Evolutionary conservation across 2,329 filamentous ascomycete species (phyloP).

Genomic region (Stemphylium lycopersici): DNA sequence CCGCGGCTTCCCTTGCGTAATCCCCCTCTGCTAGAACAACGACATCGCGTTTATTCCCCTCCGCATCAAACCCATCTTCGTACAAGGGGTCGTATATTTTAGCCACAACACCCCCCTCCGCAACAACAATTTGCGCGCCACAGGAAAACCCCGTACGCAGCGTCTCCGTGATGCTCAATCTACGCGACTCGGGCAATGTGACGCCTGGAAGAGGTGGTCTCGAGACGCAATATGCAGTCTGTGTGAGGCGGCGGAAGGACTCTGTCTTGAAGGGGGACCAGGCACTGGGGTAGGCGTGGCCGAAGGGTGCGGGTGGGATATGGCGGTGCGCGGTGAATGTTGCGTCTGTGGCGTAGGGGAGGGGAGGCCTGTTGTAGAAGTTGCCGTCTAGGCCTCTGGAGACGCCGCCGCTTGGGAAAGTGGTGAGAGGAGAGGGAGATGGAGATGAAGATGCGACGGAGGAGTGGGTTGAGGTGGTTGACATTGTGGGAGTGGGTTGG

Average conservation of each 20-base stretch:
- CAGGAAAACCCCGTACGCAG: conserved; percentile 4
- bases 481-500: neutral
- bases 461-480: neutral
- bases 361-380: neutral
- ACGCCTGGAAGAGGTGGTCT: neutral
- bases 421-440: too few species aligned
- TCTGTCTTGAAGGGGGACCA: neutral
- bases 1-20: conserved; percentile 6
- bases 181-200: neutral
- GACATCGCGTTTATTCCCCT: conserved; percentile 4
- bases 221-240: conserved; percentile 7
- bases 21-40: conserved; percentile 5
- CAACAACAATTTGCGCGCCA: conserved; percentile 6
- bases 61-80: neutral
- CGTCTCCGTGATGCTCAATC: neutral
- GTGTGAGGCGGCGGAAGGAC: neutral
- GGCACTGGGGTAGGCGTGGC: neutral
- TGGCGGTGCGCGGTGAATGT: conserved; percentile 4
- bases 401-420: neutral
- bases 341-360: conserved; percentile 4
- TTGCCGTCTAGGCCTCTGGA: neutral
- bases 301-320: conserved; percentile 6
- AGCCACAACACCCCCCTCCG: conserved; percentile 3
- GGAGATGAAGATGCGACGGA: too few species aligned
- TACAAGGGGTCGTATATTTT: conserved; percentile 18